These are phyloP conservation scores for Gaertneriomyces semiglobifer DNA, from an alignment of 192 early-diverging fungal species.

Conservation along the genomic window DNA sequence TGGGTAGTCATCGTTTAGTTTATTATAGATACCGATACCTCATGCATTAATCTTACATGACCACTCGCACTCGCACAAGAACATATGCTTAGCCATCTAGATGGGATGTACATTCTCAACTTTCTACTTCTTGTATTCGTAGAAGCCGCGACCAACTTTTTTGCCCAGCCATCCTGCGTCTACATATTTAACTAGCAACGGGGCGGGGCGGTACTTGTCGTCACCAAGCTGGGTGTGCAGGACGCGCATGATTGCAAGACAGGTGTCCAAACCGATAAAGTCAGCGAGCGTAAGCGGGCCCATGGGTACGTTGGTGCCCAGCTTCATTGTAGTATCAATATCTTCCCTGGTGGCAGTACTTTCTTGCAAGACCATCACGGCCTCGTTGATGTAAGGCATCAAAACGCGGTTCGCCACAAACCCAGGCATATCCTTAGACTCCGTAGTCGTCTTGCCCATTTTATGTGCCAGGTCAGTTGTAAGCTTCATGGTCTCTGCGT, in stretches of 20 bases:
- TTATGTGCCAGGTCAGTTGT: constrained; percentile 73
- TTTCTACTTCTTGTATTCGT: constrained; percentile 61
- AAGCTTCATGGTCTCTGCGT: constrained; percentile 58
- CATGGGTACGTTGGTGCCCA: constrained; percentile 97
- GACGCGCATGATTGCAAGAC: constrained; percentile 95
- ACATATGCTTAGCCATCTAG: too few species aligned
- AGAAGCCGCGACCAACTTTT: constrained; percentile 87
- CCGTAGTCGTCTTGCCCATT: constrained; percentile 94
- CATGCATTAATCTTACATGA: too few species aligned
- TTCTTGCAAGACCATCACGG: constrained; percentile 79
- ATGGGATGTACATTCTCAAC: too few species aligned
- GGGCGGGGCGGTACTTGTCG: constrained; percentile 90
- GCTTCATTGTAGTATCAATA: constrained; percentile 98
- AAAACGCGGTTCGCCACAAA: constrained; percentile 96
- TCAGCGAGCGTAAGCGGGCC: constrained; percentile 95
- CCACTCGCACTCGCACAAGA: too few species aligned
- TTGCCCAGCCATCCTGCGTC: constrained; percentile 96
- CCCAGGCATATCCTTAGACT: constrained; percentile 81
- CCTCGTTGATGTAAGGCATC: constrained; percentile 99
- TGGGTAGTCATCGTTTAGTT: too few species aligned
- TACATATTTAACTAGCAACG: constrained; percentile 89
- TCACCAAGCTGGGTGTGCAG: constrained; percentile 87
- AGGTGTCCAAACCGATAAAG: constrained; percentile 98
- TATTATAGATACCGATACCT: too few species aligned
- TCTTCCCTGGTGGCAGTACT: constrained; percentile 86